These are phyloP conservation scores for Danielia oregonensis DNA, from an alignment of 805 yeast genomes.

Conservation along the genomic window DNA sequence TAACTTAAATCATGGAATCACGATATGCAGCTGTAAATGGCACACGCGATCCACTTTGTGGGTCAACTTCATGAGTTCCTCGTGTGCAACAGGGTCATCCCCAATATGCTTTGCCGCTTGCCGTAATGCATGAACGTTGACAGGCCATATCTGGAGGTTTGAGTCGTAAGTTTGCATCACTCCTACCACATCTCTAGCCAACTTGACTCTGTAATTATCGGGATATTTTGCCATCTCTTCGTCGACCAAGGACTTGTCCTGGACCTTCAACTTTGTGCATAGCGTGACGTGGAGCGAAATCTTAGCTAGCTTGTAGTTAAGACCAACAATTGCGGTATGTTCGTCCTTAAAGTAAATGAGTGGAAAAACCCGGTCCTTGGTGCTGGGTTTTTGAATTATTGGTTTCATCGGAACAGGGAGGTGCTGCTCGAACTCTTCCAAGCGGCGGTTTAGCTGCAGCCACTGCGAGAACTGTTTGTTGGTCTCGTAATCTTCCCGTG, in stretches of 20 bases:
- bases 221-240: constrained; percentile 23
- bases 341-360: constrained; percentile 34
- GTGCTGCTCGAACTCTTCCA: constrained; percentile 27
- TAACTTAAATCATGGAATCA: too few species aligned
- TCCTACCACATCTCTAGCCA: constrained; percentile 36
- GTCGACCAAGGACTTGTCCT: constrained; percentile 15
- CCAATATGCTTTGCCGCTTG: constrained; percentile 16
- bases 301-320: constrained; percentile 28
- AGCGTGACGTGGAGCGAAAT: constrained; percentile 27
- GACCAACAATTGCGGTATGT: constrained; percentile 27
- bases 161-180: constrained; percentile 35
- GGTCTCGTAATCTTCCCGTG: constrained; percentile 21
- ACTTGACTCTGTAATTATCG: constrained; percentile 19
- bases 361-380: constrained; percentile 24
- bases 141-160: constrained; percentile 32
- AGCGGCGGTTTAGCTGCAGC: constrained; percentile 21
- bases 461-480: constrained; percentile 25
- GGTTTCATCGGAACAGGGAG: constrained; percentile 32
- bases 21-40: constrained; percentile 13
- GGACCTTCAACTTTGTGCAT: constrained; percentile 4
- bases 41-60: constrained; percentile 12
- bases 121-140: constrained; percentile 30
- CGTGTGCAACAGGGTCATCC: constrained; percentile 7
- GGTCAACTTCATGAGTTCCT: constrained; percentile 11
- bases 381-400: constrained; percentile 25